Evolutionary conservation across 176 grass and related monocot species (phyloP).

Genomic region (Panicum miliaceum): DNA sequence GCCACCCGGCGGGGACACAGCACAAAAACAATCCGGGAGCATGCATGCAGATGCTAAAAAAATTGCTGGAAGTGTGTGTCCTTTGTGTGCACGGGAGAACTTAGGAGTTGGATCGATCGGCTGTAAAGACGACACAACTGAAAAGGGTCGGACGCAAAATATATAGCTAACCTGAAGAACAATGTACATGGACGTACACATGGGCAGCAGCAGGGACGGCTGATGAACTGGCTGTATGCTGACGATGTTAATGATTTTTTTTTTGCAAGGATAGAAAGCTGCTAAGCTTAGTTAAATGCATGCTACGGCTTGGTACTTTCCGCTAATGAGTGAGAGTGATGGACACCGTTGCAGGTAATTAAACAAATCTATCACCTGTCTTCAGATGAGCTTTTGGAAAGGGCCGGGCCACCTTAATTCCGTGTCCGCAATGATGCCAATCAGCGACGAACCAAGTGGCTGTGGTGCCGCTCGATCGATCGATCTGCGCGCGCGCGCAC

Average conservation of each 20-base stretch:
- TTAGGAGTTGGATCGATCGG: background rate
- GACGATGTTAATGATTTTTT: background rate
- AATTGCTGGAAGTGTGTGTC: background rate
- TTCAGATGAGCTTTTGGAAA: background rate
- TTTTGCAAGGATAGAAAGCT: background rate
- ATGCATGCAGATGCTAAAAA: background rate
- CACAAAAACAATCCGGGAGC: background rate
- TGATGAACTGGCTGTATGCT: background rate
- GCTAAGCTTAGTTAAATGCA: background rate
- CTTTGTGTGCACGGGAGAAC: slow-evolving; percentile 8
- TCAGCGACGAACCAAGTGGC: background rate
- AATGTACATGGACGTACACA: background rate
- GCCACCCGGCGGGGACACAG: background rate
- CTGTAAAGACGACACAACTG: slow-evolving; percentile 11
- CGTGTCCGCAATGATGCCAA: slow-evolving; percentile 33
- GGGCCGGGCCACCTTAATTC: background rate
- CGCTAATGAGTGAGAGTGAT: background rate
- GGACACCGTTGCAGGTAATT: background rate
- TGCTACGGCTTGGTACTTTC: background rate
- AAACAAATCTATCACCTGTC: background rate
- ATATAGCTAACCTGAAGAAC: background rate
- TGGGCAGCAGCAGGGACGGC: background rate
- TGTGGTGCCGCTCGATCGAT: background rate
- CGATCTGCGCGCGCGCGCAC: background rate
- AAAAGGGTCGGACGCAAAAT: background rate